phyloP scores from a whole-genome alignment of 2,329 filamentous ascomycete genomes.

The Blastomyces emzantsi region DNA sequence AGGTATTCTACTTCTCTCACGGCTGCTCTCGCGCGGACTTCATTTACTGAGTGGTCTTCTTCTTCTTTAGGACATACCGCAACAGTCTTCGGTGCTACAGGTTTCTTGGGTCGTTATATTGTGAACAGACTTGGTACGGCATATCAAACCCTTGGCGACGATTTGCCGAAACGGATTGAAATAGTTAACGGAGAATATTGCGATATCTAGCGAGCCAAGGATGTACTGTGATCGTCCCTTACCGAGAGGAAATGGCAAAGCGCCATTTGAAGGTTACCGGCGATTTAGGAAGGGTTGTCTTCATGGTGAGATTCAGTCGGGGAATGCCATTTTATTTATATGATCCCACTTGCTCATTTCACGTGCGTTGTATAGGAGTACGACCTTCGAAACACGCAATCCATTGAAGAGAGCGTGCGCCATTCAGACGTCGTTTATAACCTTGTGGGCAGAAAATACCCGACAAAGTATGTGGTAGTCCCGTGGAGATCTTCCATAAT shows the following conservation, averaged over 20 bases:
- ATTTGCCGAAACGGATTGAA: slow-evolving; percentile 18
- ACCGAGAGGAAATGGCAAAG: slow-evolving; percentile 95
- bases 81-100: slow-evolving; percentile 95
- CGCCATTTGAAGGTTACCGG: slow-evolving; percentile 93
- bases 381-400: slow-evolving; percentile 86
- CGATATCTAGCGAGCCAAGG: slow-evolving; percentile 64
- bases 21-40: slow-evolving; percentile 17
- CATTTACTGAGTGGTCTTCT: slow-evolving; percentile 23
- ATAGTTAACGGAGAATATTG: slow-evolving; percentile 27
- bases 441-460: slow-evolving; percentile 85
- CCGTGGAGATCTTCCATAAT: neutral
- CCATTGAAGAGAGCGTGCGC: slow-evolving; percentile 91
- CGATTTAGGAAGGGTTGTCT: slow-evolving; percentile 81
- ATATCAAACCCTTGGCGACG: neutral
- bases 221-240: slow-evolving; percentile 89
- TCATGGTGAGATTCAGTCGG: slow-evolving; percentile 52
- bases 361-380: slow-evolving; percentile 57
- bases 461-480: slow-evolving; percentile 64
- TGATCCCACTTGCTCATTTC: slow-evolving; percentile 17
- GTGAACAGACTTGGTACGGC: slow-evolving; percentile 79
- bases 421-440: slow-evolving; percentile 99
- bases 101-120: slow-evolving; percentile 92
- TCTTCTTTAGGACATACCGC: slow-evolving; percentile 68
- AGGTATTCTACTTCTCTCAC: slow-evolving; percentile 50
- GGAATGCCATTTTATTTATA: neutral